Conservation (phyloP, 805 yeast genomes). For the Metschnikowia anglica region DNA sequence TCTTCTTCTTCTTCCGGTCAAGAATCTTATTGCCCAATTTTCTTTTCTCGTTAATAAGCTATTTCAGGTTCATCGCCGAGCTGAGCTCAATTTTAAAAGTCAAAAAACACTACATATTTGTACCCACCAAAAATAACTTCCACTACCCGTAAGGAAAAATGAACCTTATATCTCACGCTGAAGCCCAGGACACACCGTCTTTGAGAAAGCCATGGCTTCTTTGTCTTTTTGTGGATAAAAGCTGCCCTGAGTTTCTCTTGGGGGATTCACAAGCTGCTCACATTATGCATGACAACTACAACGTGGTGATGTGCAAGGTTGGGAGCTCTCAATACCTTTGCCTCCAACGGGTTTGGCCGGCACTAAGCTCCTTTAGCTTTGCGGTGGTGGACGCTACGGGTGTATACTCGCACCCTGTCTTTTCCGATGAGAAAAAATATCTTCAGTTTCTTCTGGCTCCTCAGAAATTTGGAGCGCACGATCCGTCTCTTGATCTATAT, state of each 20-base stretch:
- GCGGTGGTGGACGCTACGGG: slow-evolving; percentile 2
- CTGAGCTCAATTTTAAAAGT: too few relatives aligned
- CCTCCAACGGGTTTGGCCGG: slow-evolving; percentile 4
- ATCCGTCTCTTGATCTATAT: slow-evolving; percentile 1
- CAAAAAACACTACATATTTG: background rate
- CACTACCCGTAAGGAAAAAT: background rate
- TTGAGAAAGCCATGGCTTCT: slow-evolving; percentile 1
- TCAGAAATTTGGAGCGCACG: slow-evolving; percentile 2
- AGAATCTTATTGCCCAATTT: background rate
- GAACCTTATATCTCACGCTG: slow-evolving; percentile 2
- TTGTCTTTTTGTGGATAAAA: background rate
- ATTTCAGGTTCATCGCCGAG: too few relatives aligned
- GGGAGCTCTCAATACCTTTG: slow-evolving; percentile 1
- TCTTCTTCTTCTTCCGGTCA: background rate
- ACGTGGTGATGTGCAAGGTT: background rate
- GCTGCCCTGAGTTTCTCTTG: slow-evolving; percentile 2
- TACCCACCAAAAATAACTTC: background rate
- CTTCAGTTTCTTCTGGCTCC: slow-evolving; percentile 9
- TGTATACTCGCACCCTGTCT: background rate
- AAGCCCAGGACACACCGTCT: background rate
- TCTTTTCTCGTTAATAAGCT: too few relatives aligned
- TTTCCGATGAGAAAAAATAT: slow-evolving; percentile 3
- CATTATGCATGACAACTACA: slow-evolving; percentile 2
- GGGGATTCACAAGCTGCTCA: slow-evolving; percentile 7
- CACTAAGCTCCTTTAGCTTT: background rate